Base-by-base conservation (phyloP, 495 filamentous ascomycete genomes). In the Trichoderma reesei region DNA sequence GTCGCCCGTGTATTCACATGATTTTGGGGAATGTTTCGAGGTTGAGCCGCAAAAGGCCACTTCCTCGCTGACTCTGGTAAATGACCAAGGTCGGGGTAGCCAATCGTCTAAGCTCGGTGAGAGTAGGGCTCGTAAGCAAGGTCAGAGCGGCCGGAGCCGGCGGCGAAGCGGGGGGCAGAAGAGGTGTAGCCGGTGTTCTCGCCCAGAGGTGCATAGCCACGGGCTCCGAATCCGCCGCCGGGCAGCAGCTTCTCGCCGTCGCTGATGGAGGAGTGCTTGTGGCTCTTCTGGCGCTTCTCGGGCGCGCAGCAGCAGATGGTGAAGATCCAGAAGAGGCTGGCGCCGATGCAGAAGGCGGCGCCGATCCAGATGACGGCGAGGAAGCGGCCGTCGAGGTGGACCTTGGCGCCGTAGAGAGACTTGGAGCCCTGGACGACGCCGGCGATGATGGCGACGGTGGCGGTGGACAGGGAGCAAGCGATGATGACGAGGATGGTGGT, bases 271-370 rank as follows among this genome's bases (percentile, higher is more conserved):
- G 44, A 54, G 66, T 66, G 65, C 64, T 65, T 64, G 54, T 64
- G 54, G 26, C 59, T 18, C 34, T 65, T 62, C 44, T 42, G 36
- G 65, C 59, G 65, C 64, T 75, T 70, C 69, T 78, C 78, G 59
- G 75, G 76, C 61, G 73, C 70, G 80, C 93, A 96, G 85, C 92
- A 97, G 88, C 93, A 97, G 64, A 86, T 80, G 74, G 85, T 90
- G 75, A 96, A 85, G 68, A 89, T 78, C 93, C 93, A 98, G 87
- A 96, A 96, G 68, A 96, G 68, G 64, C 81, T 81, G 14, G 85
- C 85, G 59, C 71, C 89, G 31, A 91, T 68, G 56, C 88, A 85
- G 73, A 95, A 94, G 39, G 80, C 88, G 11, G 86, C 88, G 60
- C 86, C 87, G 60, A 96, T 74, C 93, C 93, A 98, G 60, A 86